These are phyloP conservation scores for Thymus quinquecostatus DNA, from an alignment of 257 asterid species.

Conservation along the genomic window DNA sequence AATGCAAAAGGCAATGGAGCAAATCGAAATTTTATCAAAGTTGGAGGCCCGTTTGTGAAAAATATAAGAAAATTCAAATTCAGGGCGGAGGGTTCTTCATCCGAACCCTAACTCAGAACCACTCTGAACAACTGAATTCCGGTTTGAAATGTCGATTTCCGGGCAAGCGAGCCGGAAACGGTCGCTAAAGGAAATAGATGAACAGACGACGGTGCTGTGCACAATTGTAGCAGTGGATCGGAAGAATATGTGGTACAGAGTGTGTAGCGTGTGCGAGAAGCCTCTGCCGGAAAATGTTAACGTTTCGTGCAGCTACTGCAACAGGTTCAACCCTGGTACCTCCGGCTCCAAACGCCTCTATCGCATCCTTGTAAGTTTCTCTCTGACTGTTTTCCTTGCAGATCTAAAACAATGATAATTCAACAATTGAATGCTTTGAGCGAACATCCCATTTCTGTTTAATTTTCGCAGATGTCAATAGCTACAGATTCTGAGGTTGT, in stretches of 20 bases:
- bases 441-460: neutral
- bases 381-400: too few species aligned
- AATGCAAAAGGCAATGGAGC: too few species aligned
- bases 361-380: constrained; percentile 69
- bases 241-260: constrained; percentile 56
- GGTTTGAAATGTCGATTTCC: neutral
- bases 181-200: constrained; percentile 43
- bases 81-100: too few species aligned
- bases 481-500: constrained; percentile 72
- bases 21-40: too few species aligned
- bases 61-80: too few species aligned
- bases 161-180: constrained; percentile 42
- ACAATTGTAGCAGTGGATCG: constrained; percentile 72
- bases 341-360: constrained; percentile 70
- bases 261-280: constrained; percentile 71
- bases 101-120: too few species aligned
- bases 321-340: constrained; percentile 44
- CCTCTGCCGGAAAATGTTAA: constrained; percentile 53
- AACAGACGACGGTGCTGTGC: constrained; percentile 51
- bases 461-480: constrained; percentile 62
- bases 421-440: neutral
- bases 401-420: too few species aligned
- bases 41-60: too few species aligned
- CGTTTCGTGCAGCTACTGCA: constrained; percentile 58
- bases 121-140: too few species aligned